Evolutionary conservation across 1,139 yeast species (phyloP).

Genomic region (Nakaseomyces nivariensis): DNA sequence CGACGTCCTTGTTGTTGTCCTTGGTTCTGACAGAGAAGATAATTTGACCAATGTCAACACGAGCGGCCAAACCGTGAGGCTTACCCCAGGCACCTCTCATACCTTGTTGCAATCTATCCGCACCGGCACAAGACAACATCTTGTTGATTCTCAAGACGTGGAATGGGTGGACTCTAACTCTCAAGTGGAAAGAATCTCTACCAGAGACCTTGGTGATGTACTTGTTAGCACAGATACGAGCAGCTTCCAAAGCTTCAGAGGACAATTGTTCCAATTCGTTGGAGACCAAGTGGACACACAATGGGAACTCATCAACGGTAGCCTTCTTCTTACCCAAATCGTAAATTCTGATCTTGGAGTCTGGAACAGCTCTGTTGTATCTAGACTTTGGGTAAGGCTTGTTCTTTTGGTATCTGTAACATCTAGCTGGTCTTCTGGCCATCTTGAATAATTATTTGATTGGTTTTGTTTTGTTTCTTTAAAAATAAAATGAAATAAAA

Average conservation of each 20-base stretch:
- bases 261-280: constrained; percentile 99
- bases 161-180: constrained; percentile 99
- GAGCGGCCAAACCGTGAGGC: constrained; percentile 99
- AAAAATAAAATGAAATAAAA: neutral
- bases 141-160: constrained; percentile 99
- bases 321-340: constrained; percentile 99
- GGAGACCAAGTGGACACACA: constrained; percentile 97
- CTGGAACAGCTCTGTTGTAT: constrained; percentile 99
- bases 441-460: constrained; percentile 42
- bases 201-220: constrained; percentile 96
- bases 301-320: constrained; percentile 97
- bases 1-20: constrained; percentile 95
- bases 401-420: constrained; percentile 99
- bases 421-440: constrained; percentile 99
- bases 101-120: constrained; percentile 99
- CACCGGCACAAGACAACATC: constrained; percentile 99
- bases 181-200: constrained; percentile 99
- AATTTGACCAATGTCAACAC: constrained; percentile 98
- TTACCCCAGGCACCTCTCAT: constrained; percentile 99
- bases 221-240: constrained; percentile 99
- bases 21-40: constrained; percentile 97
- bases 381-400: constrained; percentile 99
- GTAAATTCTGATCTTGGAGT: constrained; percentile 97
- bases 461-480: neutral
- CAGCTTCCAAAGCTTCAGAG: constrained; percentile 99